Conservation (phyloP, 345 rosid species). For the Lagerstroemia speciosa region DNA sequence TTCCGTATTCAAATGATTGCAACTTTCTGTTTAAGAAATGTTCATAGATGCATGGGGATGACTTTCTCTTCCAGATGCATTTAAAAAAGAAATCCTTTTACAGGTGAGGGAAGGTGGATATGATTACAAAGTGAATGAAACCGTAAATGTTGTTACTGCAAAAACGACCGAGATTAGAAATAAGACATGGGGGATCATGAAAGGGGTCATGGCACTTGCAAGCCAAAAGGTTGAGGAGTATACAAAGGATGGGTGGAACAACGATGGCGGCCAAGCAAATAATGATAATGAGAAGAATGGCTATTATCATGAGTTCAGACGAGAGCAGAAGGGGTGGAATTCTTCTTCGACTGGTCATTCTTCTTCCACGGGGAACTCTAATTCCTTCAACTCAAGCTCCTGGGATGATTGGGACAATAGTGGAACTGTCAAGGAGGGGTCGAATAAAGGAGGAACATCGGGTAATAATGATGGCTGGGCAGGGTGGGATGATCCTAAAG, state of each 20-base stretch:
- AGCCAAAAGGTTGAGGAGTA: conserved; percentile 83
- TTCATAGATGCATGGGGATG: background rate
- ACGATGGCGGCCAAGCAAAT: conserved; percentile 47
- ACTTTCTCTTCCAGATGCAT: background rate
- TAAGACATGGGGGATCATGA: conserved; percentile 96
- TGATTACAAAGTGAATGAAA: conserved; percentile 83
- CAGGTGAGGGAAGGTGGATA: conserved; percentile 93
- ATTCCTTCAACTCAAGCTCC: conserved; percentile 41
- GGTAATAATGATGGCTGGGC: conserved; percentile 62
- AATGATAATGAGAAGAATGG: conserved; percentile 52
- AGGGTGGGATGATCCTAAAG: conserved; percentile 89
- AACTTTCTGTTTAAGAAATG: background rate
- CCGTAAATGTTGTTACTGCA: conserved; percentile 72
- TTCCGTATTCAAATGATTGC: no score
- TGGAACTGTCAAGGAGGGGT: conserved; percentile 42
- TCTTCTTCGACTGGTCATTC: conserved; percentile 53
- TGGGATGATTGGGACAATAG: conserved; percentile 94
- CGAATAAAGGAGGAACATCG: conserved; percentile 27
- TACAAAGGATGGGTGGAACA: conserved; percentile 55
- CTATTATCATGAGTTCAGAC: conserved; percentile 44
- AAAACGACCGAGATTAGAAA: conserved; percentile 91
- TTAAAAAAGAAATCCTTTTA: conserved; percentile 9
- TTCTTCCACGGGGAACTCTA: conserved; percentile 34
- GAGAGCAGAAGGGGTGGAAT: conserved; percentile 50
- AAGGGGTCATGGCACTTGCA: conserved; percentile 89